Evolutionary conservation across 2,329 filamentous ascomycete genomes (phyloP).

Genomic region (Hansfordia pulvinata): DNA sequence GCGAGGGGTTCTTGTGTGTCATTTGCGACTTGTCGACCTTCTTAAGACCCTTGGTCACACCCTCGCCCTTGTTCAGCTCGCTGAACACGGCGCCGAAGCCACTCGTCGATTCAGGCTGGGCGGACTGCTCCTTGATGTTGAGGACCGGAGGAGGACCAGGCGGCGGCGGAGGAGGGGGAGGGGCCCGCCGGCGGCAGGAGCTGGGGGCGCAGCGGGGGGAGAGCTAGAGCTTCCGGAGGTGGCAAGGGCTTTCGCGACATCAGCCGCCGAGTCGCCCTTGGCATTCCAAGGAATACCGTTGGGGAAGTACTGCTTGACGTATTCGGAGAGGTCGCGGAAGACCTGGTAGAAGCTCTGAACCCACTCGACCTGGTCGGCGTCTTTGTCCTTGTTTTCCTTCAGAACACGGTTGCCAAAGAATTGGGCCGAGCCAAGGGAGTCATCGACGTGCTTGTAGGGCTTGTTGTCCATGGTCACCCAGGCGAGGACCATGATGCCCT

Average conservation of each 20-base stretch:
- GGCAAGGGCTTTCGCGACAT: conserved; percentile 48
- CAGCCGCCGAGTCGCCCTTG: conserved; percentile 57
- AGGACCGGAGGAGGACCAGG: conserved; percentile 56
- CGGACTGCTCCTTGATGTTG: conserved; percentile 37
- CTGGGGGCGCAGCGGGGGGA: conserved; percentile 34
- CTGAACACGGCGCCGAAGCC: conserved; percentile 84
- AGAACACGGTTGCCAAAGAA: conserved; percentile 92
- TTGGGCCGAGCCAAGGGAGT: conserved; percentile 71
- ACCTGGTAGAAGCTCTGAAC: conserved; percentile 86
- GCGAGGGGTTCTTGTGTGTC: conserved; percentile 94
- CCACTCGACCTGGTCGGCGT: conserved; percentile 72
- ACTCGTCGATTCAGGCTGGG: conserved; percentile 27
- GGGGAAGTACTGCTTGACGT: conserved; percentile 72
- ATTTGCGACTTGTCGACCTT: conserved; percentile 94
- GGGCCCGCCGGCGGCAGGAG: conserved; percentile 38
- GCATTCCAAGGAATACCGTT: conserved; percentile 80
- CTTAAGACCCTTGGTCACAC: conserved; percentile 76
- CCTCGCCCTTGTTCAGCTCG: conserved; percentile 76
- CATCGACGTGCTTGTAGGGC: conserved; percentile 74
- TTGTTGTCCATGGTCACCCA: conserved; percentile 82
- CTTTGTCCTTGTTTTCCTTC: conserved; percentile 75
- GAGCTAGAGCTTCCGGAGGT: conserved; percentile 21
- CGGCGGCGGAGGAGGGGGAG: conserved; percentile 57
- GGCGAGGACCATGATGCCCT: conserved; percentile 77
- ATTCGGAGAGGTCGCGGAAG: conserved; percentile 71